Percentiles rank a stretch among this genome's conserved stretches.
These are phyloP conservation scores for Yamadazyma insecticola DNA, from an alignment of 805 yeast species.

Conservation along the genomic window DNA sequence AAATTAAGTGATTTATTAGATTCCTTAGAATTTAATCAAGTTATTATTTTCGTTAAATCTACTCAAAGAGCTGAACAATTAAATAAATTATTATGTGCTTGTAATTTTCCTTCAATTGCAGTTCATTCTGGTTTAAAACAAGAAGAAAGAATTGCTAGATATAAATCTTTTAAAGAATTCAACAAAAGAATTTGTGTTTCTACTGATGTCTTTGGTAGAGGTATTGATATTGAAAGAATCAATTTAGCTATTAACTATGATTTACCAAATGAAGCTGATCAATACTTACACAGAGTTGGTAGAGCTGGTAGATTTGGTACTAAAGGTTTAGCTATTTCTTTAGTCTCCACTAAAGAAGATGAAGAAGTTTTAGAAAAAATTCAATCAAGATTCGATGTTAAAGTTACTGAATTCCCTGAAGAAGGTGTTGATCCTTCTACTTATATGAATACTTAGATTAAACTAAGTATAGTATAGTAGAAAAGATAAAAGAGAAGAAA, in stretches of 20 bases:
- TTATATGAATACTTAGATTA: constrained; percentile 82
- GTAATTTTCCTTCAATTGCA: constrained; percentile 95
- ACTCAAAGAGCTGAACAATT: constrained; percentile 89
- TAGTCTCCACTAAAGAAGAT: constrained; percentile 81
- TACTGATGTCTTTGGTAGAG: constrained; percentile 98
- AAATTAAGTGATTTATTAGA: constrained; percentile 90
- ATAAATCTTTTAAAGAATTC: constrained; percentile 94
- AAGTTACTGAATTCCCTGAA: constrained; percentile 91
- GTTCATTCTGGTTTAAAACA: constrained; percentile 95
- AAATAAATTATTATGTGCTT: constrained; percentile 81
- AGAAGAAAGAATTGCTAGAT: constrained; percentile 96
- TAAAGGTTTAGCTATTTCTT: constrained; percentile 93
- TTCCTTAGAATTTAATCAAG: constrained; percentile 95
- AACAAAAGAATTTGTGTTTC: constrained; percentile 98
- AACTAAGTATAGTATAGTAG: background rate
- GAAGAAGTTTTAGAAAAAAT: constrained; percentile 86
- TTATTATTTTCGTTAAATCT: constrained; percentile 90
- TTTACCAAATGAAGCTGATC: constrained; percentile 94
- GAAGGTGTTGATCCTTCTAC: constrained; percentile 98
- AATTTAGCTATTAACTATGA: constrained; percentile 97
- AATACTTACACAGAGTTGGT: constrained; percentile 98
- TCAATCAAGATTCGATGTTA: constrained; percentile 96
- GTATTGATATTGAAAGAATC: constrained; percentile 98
- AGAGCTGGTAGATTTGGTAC: constrained; percentile 99
- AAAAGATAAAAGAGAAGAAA: background rate